Evolutionary conservation across 805 yeast genomes (phyloP), one percentile per base, ranked within the genome.

Genomic region (Candida piceae): DNA sequence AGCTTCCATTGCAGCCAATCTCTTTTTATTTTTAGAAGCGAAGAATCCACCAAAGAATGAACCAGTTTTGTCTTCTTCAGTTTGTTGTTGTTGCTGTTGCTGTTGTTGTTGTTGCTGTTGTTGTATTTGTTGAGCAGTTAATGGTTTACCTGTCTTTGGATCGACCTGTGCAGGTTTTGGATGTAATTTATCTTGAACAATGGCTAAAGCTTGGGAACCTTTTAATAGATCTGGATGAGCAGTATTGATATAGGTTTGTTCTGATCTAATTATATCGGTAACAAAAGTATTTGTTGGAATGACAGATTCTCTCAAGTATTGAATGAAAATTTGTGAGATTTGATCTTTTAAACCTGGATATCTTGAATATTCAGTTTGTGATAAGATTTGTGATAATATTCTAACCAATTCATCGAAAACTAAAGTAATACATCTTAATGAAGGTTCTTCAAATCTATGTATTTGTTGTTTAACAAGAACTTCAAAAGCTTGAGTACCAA

Each of bases 31-130:
- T 65, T 88, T 89, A 4, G 90, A 76, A 8, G 89, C 78, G 64
- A 93, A 93, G 59, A 93, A 90, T 1, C 96, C 95, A 37, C 97
- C 96, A 61, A 93, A 93, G 66, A 90, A 93, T 5, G 97, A 95
- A 35, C 79, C 76, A 25, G 69, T 47, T 36, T 69, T 69, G 40
- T 84, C 82, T 20, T 71, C 76, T 24, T 62, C 62, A 4, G 62
- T 44, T 27, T 32, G 36, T 18, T 41, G 38, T 20, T 64, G 43
- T 58, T 60, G 49, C 31, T 30, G 54, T 34, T 36, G 61, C 49
- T 49, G 61, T 36, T 16, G 53, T 32, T n/a, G 56, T 24, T 35
- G 38, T 15, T 34, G 37, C 13, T 23, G 29, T 17, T 34, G 43
- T 28, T 41, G 32, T 33, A 62, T 44, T 60, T 58, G 49, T 64